phyloP scores from a whole-genome alignment of 2,329 filamentous ascomycete species.

The Exophiala mesophila region DNA sequence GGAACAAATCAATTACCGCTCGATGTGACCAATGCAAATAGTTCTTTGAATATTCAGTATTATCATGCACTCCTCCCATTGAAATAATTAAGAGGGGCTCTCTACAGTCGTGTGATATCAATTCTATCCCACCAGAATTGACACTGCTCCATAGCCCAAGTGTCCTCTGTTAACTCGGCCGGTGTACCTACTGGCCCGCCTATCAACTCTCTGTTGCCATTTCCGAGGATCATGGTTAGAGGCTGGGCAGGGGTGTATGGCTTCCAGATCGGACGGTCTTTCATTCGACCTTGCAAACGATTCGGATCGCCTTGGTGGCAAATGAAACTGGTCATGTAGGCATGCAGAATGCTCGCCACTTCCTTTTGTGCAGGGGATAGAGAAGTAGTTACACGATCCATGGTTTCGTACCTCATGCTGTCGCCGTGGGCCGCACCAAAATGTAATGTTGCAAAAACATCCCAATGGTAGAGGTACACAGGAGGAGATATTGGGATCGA shows the following conservation, averaged over 20 bases:
- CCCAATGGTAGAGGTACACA: conserved; percentile 53
- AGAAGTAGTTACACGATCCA: conserved; percentile 32
- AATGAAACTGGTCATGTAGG: conserved; percentile 49
- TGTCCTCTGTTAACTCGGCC: conserved; percentile 36
- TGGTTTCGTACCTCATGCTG: conserved; percentile 47
- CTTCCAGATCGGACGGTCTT: conserved; percentile 35
- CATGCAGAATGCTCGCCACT: conserved; percentile 41
- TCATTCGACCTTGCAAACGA: conserved; percentile 18
- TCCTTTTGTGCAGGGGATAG: conserved; percentile 40
- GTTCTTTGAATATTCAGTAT: too few species aligned
- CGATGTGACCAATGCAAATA: too few species aligned
- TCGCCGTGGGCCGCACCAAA: conserved; percentile 47
- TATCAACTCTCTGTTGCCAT: conserved; percentile 47
- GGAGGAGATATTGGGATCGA: conserved; percentile 28
- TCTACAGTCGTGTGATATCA: conserved; percentile 1
- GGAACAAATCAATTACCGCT: too few species aligned
- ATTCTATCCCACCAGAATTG: conserved; percentile 8
- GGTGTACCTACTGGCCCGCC: conserved; percentile 39
- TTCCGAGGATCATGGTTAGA: conserved; percentile 43
- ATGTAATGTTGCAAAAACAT: conserved; percentile 40
- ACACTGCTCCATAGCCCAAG: conserved; percentile 1
- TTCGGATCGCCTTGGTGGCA: conserved; percentile 43
- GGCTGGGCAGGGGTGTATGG: conserved; percentile 28
- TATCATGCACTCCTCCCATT: too few species aligned
- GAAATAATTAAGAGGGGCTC: too few species aligned